These are phyloP conservation scores for Oenanthe javanica DNA, from an alignment of 140 eudicot genomes.

Conservation along the genomic window DNA sequence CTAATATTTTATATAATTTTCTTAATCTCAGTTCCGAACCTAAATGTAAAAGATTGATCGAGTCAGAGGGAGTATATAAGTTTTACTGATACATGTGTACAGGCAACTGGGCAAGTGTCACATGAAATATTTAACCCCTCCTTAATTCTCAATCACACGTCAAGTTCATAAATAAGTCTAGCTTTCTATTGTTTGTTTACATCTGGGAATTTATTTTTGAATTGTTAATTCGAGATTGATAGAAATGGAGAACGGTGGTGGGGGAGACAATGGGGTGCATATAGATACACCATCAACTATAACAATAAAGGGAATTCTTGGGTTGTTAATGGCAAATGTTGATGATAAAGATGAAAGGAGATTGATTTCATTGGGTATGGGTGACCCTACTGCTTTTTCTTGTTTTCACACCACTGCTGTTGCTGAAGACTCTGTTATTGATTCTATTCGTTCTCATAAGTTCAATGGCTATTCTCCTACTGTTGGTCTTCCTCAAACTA, in stretches of 20 bases:
- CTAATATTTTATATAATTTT: no score
- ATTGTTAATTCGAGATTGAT: not conserved
- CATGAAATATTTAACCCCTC: not conserved
- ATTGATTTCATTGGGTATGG: constrained; percentile 81
- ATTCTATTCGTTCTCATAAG: constrained; percentile 38
- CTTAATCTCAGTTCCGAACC: no score
- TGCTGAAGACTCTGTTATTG: constrained; percentile 58
- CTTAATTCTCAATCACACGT: not conserved
- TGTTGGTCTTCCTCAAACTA: constrained; percentile 79
- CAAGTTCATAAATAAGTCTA: not conserved
- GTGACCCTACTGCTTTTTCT: constrained; percentile 88
- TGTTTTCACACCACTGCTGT: constrained; percentile 56
- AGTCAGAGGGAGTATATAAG: no score
- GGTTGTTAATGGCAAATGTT: constrained; percentile 46
- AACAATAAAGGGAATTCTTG: constrained; percentile 76
- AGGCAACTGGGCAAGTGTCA: not conserved
- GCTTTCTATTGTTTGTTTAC: not conserved
- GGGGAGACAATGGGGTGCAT: no score
- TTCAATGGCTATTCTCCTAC: constrained; percentile 96
- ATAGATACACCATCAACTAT: constrained; percentile 36
- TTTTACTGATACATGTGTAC: no score
- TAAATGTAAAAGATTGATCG: no score
- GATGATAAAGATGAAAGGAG: constrained; percentile 20
- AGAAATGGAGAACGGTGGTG: not conserved
- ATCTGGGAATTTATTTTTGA: no score